Base-by-base conservation (phyloP, 257 asterid genomes). In the Phtheirospermum japonicum region DNA sequence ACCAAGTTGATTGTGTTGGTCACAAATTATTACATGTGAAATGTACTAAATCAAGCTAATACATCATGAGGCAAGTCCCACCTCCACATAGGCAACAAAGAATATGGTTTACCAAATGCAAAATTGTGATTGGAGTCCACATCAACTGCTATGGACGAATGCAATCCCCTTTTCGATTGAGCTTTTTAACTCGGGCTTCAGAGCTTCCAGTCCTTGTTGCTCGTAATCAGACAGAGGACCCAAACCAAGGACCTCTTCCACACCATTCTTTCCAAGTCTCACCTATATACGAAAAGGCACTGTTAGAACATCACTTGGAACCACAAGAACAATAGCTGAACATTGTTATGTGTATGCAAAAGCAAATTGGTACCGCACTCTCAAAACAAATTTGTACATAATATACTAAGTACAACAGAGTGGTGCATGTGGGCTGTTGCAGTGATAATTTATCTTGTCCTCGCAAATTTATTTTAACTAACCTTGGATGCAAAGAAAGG, bases 401-500 rank as follows among this genome's bases (percentile, higher is more conserved):
- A n/a, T n/a, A n/a, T n/a, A n/a, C n/a, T n/a, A n/a, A n/a, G n/a
- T n/a, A n/a, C n/a, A n/a, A n/a, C n/a, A n/a, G n/a, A n/a, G n/a
- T n/a, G n/a, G n/a, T n/a, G n/a, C n/a, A n/a, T n/a, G n/a, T n/a
- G n/a, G n/a, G n/a, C n/a, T n/a, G n/a, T n/a, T n/a, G n/a, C n/a
- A n/a, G n/a, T n/a, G n/a, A n/a, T n/a, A n/a, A n/a, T n/a, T n/a
- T n/a, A n/a, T n/a, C n/a, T n/a, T n/a, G n/a, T n/a, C n/a, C n/a
- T n/a, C n/a, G n/a, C n/a, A n/a, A n/a, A n/a, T n/a, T n/a, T n/a
- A n/a, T n/a, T n/a, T n/a, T n/a, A 50, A 59, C 94, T 69, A 76
- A 89, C n/a, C 85, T 83, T 85, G 37, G 94, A 87, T 69, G 96
- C 91, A 63, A 85, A 87, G 91, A 85, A 87, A 63, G 94, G 91